Evolutionary conservation across 1,139 yeast genomes (phyloP).

Genomic region (Wickerhamomyces sp.): DNA sequence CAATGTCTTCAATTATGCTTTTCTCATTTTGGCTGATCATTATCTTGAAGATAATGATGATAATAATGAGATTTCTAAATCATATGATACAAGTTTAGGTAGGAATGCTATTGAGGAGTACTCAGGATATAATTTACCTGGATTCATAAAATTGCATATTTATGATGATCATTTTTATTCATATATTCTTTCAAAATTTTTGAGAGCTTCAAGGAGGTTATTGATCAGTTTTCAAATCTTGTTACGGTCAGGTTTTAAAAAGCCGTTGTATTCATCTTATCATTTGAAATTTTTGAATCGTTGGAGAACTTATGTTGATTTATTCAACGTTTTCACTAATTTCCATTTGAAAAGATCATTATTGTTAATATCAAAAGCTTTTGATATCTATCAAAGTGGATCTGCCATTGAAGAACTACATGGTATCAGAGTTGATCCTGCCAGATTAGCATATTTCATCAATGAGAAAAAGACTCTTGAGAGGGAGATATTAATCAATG

Average conservation of each 20-base stretch:
- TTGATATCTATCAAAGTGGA: slow-evolving; percentile 12
- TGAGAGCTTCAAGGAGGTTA: slow-evolving; percentile 5
- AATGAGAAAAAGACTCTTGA: slow-evolving; percentile 4
- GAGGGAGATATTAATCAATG: slow-evolving; percentile 10
- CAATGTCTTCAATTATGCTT: slow-evolving; percentile 3
- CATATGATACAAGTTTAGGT: slow-evolving; percentile 11
- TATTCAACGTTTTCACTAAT: slow-evolving; percentile 7
- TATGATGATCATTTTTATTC: slow-evolving; percentile 10
- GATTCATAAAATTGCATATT: slow-evolving; percentile 6
- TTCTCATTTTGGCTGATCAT: slow-evolving; percentile 9
- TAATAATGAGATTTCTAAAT: slow-evolving; percentile 1
- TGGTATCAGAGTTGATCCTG: slow-evolving; percentile 3
- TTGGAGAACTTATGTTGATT: slow-evolving; percentile 11
- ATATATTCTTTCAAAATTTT: slow-evolving; percentile 3
- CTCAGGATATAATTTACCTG: slow-evolving; percentile 4
- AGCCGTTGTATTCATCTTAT: background rate
- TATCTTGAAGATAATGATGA: background rate
- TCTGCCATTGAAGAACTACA: slow-evolving; percentile 11
- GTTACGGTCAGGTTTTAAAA: background rate
- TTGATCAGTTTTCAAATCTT: slow-evolving; percentile 3
- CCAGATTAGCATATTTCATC: slow-evolving; percentile 1
- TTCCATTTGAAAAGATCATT: slow-evolving; percentile 7
- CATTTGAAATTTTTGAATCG: slow-evolving; percentile 8
- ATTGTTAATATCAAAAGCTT: slow-evolving; percentile 8
- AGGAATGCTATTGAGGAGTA: slow-evolving; percentile 2